Evolutionary conservation across 2,329 filamentous ascomycete species (phyloP).

Genomic region (Fusarium sp.): DNA sequence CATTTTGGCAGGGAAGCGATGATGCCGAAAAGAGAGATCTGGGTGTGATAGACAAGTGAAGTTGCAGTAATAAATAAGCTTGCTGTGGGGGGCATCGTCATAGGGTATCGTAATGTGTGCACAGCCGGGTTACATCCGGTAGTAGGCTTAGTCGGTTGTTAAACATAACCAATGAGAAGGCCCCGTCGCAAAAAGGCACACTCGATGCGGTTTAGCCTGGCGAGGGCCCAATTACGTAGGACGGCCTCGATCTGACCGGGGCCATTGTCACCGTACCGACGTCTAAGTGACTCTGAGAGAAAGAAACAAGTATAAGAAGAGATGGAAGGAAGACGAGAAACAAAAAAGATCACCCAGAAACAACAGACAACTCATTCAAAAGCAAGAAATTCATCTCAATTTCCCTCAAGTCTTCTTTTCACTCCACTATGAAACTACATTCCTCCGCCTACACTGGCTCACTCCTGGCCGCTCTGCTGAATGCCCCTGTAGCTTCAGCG

Average conservation of each 20-base stretch:
- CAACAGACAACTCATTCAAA: not conserved
- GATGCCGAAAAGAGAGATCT: not conserved
- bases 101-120: not conserved
- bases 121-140: not conserved
- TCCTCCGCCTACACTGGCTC: not conserved
- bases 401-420: not conserved
- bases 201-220: not conserved
- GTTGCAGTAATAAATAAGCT: not conserved
- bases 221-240: not conserved
- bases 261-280: not conserved
- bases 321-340: not conserved
- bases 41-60: not conserved
- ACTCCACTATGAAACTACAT: not conserved
- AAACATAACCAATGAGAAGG: not conserved
- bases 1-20: not conserved
- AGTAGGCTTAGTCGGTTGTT: not conserved
- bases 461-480: not conserved
- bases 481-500: not conserved
- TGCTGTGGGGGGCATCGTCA: not conserved
- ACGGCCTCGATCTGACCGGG: not conserved
- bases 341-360: not conserved
- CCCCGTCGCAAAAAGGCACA: not conserved
- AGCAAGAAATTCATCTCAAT: not conserved
- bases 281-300: not conserved
- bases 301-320: not conserved